A percentile compares a stretch with the other conserved stretches of the same genome.
phyloP scores from a whole-genome alignment of 2,329 filamentous ascomycete genomes.

The Colletotrichum graminicola region DNA sequence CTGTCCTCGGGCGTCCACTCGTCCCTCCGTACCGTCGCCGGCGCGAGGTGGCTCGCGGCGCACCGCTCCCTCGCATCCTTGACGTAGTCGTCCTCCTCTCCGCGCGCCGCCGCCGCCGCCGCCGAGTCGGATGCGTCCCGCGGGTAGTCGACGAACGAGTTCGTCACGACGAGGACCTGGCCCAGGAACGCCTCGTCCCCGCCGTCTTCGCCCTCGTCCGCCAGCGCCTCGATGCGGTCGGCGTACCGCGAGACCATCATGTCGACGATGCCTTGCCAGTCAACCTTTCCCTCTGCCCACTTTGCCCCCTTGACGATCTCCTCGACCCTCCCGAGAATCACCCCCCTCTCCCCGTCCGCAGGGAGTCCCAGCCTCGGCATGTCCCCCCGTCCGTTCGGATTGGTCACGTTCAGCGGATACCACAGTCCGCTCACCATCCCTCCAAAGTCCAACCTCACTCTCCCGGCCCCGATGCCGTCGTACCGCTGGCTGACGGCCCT shows the following conservation, averaged over 20 bases:
- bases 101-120: background rate
- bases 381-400: constrained; percentile 50
- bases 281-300: constrained; percentile 49
- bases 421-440: constrained; percentile 65
- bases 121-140: constrained; percentile 33
- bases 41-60: constrained; percentile 57
- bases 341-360: constrained; percentile 48
- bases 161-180: constrained; percentile 55
- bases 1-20: constrained; percentile 57
- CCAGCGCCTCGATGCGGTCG: constrained; percentile 58
- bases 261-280: constrained; percentile 79
- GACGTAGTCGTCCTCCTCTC: constrained; percentile 47
- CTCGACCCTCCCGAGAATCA: constrained; percentile 59
- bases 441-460: constrained; percentile 61
- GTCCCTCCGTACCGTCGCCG: constrained; percentile 44
- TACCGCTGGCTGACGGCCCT: constrained; percentile 60
- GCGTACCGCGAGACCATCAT: constrained; percentile 74
- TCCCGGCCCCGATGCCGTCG: constrained; percentile 57
- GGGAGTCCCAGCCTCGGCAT: constrained; percentile 51
- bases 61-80: constrained; percentile 60
- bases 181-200: constrained; percentile 49
- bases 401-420: constrained; percentile 64
- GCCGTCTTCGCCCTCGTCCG: constrained; percentile 40
- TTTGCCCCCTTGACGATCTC: constrained; percentile 53
- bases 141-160: constrained; percentile 59